Evolutionary conservation across 2,329 filamentous ascomycete genomes (phyloP), one percentile per base, ranked within the genome.

Genomic region (Aspergillus puulaauensis): DNA sequence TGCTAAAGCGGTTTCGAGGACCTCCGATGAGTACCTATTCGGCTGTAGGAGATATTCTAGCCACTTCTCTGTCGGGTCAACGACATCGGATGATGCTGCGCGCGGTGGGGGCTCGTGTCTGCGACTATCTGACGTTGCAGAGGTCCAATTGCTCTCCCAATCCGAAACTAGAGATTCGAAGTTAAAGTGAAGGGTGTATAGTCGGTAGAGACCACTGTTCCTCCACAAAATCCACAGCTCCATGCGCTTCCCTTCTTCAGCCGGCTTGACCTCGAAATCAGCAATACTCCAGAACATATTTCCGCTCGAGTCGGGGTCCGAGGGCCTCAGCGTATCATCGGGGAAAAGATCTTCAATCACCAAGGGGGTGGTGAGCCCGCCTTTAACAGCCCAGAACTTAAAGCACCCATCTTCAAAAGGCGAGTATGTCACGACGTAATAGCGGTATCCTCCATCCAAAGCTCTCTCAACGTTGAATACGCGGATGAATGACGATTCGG

Each of bases 381-480:
- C 84, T 64, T 87, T 84, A 17, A 89, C 84, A 53, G 85, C 84
- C 91, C 93, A 99, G 70, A 99, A 93, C 73, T 96, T 98, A 82
- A 99, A 98, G 70, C 93, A 89, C 37, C 95, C 90, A 41, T 87
- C 85, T 31, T 92, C 90, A 62, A 95, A 86, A 0, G 95, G 93
- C 11, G 93, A 97, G 73, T 92, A 96, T 8, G 91, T 93, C 39
- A 91, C 86, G 53, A 93, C 84, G 58, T 83, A 83, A 68, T 86
- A 88, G 40, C 75, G 69, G 60, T 80, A 79, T 19, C 76, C 77
- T 15, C 72, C 71, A 52, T 79, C 76, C 27, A 79, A 65, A 19
- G 79, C 77, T 17, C 77, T 77, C 46, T 79, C 76, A 12, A 81
- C 80, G 14, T 87, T 85, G 53, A 93, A 81, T 17, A 96, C 80